A percentile compares a stretch with the other conserved stretches of the same genome.
Evolutionary conservation across 2,329 filamentous ascomycete species (phyloP).

Genomic region (Trichoderma atroviride): DNA sequence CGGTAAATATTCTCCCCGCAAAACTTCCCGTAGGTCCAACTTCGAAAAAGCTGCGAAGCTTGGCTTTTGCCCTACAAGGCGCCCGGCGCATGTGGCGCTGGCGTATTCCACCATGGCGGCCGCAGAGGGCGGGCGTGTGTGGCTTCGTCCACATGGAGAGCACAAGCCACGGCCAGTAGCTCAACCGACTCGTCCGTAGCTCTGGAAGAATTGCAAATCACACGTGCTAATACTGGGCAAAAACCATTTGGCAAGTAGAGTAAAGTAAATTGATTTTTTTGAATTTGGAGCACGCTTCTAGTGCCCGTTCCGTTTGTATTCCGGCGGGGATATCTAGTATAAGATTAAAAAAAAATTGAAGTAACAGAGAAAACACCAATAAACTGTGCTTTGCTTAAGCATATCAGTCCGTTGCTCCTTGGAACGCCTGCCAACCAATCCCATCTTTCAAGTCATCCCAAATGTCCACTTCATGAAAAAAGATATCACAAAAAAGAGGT

Average conservation of each 20-base stretch:
- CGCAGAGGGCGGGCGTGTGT: slow-evolving; percentile 10
- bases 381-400: slow-evolving; percentile 18
- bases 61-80: slow-evolving; percentile 4
- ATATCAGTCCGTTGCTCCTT: slow-evolving; percentile 25
- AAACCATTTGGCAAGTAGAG: background rate
- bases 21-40: background rate
- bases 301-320: slow-evolving; percentile 18
- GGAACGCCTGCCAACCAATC: slow-evolving; percentile 25
- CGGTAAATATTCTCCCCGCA: slow-evolving; percentile 11
- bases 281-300: slow-evolving; percentile 14
- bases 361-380: slow-evolving; percentile 7
- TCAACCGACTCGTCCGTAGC: slow-evolving; percentile 14
- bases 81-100: slow-evolving; percentile 14
- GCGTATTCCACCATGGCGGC: slow-evolving; percentile 20
- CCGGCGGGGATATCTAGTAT: slow-evolving; percentile 27
- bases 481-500: slow-evolving; percentile 8
- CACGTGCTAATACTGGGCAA: background rate
- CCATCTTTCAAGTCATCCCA: slow-evolving; percentile 23
- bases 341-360: slow-evolving; percentile 4
- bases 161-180: slow-evolving; percentile 11
- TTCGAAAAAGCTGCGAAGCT: slow-evolving; percentile 11
- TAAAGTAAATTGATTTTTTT: slow-evolving; percentile 15
- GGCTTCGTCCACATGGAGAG: slow-evolving; percentile 16
- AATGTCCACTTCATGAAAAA: slow-evolving; percentile 11
- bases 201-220: background rate